Base-by-base conservation (phyloP, 345 rosid species). In the Excoecaria cochinchinensis region DNA sequence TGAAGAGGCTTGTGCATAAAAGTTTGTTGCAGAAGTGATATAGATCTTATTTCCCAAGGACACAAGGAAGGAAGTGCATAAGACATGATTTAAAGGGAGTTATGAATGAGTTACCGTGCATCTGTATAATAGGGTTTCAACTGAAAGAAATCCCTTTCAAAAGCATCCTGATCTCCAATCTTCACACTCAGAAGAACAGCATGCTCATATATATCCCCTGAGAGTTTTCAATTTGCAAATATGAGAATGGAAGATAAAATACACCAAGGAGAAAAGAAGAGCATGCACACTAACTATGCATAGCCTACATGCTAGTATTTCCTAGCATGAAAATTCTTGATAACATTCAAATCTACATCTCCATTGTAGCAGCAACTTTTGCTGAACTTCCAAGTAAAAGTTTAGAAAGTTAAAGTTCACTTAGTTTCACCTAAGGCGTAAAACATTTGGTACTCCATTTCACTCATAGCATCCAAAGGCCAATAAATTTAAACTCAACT, bases 111-210 rank as follows among this genome's bases (percentile, higher is more conserved):
- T 84, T 81, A 95, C 99, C 95, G 78, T 25, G 92, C 98, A 85
- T 95, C 97, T 0, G 97, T 92, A 69, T 93, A 93, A 74, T 91
- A 91, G 1, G 98, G 97, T 85, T 95, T 91, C 87, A 95, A 79
- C 89, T 95, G 99, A 83, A 85, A 93, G 83, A 91, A 95, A 82
- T 95, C 94, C 74, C 98, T 88, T 89, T 95, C 98, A 86, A 95
- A 95, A 42, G 92, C 97, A 79, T 90, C 97, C 84, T 95, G 97
- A 81, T 95, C 97, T 86, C 91, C 99, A 69, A 84, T 80, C 86
- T 89, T 89, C 21, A 95, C 97, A 57, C 98, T 90, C 4, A 95
- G 83, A 67, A 95, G 92, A 71, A 93, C 97, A 55, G 98, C 99
- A 66, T 88, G 96, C 89, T 93, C 98, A 69, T 87, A 90, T 48